Evolutionary conservation across 139 green algal species (phyloP).

Genomic region (Raphidocelis subcapitata): DNA sequence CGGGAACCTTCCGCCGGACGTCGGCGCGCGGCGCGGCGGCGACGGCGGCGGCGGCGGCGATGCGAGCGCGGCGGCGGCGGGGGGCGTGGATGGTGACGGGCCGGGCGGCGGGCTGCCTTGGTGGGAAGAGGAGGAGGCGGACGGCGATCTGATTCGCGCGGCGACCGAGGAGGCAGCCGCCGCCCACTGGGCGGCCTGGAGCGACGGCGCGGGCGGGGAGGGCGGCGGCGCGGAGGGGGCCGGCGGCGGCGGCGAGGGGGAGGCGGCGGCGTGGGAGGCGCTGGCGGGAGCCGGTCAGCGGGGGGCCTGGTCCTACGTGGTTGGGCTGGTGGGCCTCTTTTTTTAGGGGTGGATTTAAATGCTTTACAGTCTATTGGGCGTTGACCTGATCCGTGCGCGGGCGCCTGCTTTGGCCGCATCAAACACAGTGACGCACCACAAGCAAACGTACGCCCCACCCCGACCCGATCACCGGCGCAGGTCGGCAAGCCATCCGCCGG

Average conservation of each 20-base stretch:
- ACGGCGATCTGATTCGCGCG: slow-evolving; percentile 20
- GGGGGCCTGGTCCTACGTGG: slow-evolving; percentile 42
- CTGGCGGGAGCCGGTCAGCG: slow-evolving; percentile 6
- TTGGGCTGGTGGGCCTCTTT: slow-evolving; percentile 51
- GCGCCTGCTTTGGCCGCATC: too few relatives aligned
- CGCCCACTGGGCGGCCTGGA: slow-evolving; percentile 15
- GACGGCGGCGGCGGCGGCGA: background rate
- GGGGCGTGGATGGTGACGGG: background rate
- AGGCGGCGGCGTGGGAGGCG: background rate
- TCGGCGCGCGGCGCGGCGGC: slow-evolving; percentile 9
- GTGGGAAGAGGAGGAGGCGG: slow-evolving; percentile 46
- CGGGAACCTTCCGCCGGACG: slow-evolving; percentile 32
- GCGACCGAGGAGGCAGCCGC: slow-evolving; percentile 41
- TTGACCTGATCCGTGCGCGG: too few relatives aligned
- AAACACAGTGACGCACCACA: too few relatives aligned
- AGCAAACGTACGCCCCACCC: too few relatives aligned
- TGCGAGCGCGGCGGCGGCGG: background rate
- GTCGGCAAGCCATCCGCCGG: slow-evolving; percentile 40
- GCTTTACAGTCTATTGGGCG: too few relatives aligned
- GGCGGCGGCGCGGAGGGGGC: background rate
- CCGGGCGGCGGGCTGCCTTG: background rate
- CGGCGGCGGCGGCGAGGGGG: slow-evolving; percentile 9
- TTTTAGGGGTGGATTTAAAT: too few relatives aligned
- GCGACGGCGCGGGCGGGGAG: background rate
- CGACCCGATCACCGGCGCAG: slow-evolving; percentile 13